Evolutionary conservation across 768 basidiomycete genomes (phyloP), one percentile per base, ranked within the genome.

Genomic region (Trametes coccinea): DNA sequence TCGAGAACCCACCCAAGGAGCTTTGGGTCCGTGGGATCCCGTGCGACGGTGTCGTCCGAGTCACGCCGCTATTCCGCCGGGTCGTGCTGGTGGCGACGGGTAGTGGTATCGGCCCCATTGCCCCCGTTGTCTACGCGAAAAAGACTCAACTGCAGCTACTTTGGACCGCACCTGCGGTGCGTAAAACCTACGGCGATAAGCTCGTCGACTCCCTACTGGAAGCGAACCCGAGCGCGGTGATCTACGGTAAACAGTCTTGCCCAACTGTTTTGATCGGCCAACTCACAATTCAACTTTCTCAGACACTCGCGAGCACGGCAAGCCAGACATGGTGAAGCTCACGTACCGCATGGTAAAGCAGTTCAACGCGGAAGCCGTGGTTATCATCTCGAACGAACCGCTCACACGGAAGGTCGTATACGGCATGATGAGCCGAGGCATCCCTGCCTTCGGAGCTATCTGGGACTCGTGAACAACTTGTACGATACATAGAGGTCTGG

Each of bases 1-100:
- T 85, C 53, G 70, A 62, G 17, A 76, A 81, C 46, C 82, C 83
- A 4, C 82, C 84, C 0, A 78, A 74, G 17, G 61, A 78, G 53
- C 67, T 86, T n/a, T 86, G 83, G 83, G 78, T 84, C 13, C 80
- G 84, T 41, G 83, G 83, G 6, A 73, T 81, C 37, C 82, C 84
- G 8, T 79, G 80, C 22, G 80, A 76, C 62, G 82, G 82, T 39
- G 80, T 84, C 29, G 70, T 85, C 49, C 76, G 80, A 46, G 80
- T 84, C 53, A 80, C 79, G 4, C 78, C 80, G 39, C 70, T 83
- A 53, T 84, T 85, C 74, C 78, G 79, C 29, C 77, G 82, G 14
- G 66, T 84, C 3, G 76, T 84, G 3, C 72, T 84, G 46, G 83
- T 85, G n/a, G 83, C 83, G 9, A 85, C 83, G 16, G 84, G 82